Evolutionary conservation across 352 stramenopile genomes (phyloP), one percentile per base, ranked within the genome.

Genomic region (Globisporangium cederbergense): DNA sequence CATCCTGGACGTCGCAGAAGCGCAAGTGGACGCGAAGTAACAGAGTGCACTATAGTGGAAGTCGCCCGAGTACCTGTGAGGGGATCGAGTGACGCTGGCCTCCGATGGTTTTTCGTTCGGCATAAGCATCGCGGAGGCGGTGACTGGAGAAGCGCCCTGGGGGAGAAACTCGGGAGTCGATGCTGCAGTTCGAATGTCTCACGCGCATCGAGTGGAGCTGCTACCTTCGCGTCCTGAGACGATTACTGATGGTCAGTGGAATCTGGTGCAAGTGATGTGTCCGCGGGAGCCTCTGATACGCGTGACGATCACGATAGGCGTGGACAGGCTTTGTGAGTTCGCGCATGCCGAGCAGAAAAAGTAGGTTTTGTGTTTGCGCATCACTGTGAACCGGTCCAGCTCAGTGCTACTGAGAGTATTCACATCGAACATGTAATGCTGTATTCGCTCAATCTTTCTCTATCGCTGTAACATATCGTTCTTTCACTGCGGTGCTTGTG

Each of bases 91-190:
- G 32, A 53, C 56, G 1, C n/a, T 52, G 2, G 56, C 55, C 0
- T 62, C 42, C 0, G 58, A 70, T 14, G 30, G 63, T 6, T 70
- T 60, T 25, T 63, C 64, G 6, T 58, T 70, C 18, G 58, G 64
- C 2, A 58, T 70, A 58, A 62, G 58, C 14, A 62, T 70, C n/a
- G 14, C 62, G 34, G 64, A 70, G 25, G 64, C 52, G 2, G 45
- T 66, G n/a, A 70, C 64, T 9, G n/a, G 47, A 10, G 13, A 53
- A 32, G 3, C 25, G 8, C 56, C 56, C 4, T 62, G 56, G 56
- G 40, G 56, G 6, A 53, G 16, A 4, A 32, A 40, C 3, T 4
- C 16, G 14, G 3, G 6, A 14, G n/a, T 38, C 1, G 40, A 53
- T 3, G 40, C 32, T 18, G 40, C 43, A 4, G 25, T 43, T 22